Conservation (phyloP, 1,284 basidiomycete species). For the Clitocybe nebularis region DNA sequence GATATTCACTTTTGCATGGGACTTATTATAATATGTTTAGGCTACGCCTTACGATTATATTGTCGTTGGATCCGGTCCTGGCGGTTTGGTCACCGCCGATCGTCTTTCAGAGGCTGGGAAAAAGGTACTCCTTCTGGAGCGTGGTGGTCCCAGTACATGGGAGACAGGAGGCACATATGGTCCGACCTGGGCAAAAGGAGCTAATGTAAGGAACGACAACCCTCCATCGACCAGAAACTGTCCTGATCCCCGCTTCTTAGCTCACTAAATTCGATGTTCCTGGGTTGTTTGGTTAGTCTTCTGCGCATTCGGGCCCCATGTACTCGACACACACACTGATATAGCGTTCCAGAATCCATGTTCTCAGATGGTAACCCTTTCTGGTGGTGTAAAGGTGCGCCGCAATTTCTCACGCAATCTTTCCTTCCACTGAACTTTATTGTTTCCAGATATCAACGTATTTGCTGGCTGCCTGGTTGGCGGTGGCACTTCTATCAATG, state of each 20-base stretch:
- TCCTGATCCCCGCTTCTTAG: constrained; percentile 24
- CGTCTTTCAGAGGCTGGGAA: constrained; percentile 58
- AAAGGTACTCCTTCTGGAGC: constrained; percentile 57
- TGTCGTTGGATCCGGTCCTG: constrained; percentile 56
- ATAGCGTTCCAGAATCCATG: constrained; percentile 41
- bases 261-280: constrained; percentile 64
- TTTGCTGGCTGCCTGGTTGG: constrained; percentile 64
- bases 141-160: constrained; percentile 58
- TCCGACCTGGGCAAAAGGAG: constrained; percentile 47
- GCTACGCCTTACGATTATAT: constrained; percentile 59
- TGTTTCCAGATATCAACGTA: constrained; percentile 55
- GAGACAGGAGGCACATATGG: constrained; percentile 57
- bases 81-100: constrained; percentile 44
- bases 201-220: constrained; percentile 32
- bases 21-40: constrained; percentile 17
- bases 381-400: constrained; percentile 59
- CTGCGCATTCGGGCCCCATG: too few relatives aligned
- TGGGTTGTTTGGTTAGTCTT: constrained; percentile 44
- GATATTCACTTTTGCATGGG: constrained; percentile 4
- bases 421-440: too few relatives aligned
- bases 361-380: constrained; percentile 53
- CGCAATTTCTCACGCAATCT: too few relatives aligned
- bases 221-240: not conserved
- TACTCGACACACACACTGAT: too few relatives aligned
- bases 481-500: constrained; percentile 61